Percentiles rank a stretch among this genome's conserved stretches.
These are phyloP conservation scores for Chaetomidium leptoderma DNA, from an alignment of 495 filamentous ascomycete genomes.

Conservation along the genomic window DNA sequence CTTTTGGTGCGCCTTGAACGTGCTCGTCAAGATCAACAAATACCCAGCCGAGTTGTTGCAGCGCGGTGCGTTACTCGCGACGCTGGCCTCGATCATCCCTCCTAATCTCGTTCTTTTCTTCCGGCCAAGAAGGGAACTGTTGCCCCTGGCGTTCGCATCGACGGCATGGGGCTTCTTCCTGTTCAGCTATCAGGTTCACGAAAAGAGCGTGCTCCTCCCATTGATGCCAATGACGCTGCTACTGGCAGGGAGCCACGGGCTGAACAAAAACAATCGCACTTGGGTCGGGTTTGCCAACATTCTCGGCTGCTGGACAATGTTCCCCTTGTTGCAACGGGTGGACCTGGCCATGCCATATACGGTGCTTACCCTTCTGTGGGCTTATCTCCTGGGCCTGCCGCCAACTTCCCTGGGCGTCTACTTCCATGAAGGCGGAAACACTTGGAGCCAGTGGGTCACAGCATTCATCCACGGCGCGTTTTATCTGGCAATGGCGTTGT, in stretches of 20 bases:
- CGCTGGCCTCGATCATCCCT: constrained; percentile 67
- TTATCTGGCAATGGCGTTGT: constrained; percentile 69
- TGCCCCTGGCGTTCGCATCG: constrained; percentile 73
- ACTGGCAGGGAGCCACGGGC: constrained; percentile 68
- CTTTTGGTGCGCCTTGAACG: constrained; percentile 90
- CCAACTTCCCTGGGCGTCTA: constrained; percentile 69
- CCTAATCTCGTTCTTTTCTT: constrained; percentile 76
- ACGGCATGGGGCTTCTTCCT: constrained; percentile 96
- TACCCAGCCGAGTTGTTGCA: constrained; percentile 66
- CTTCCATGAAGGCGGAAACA: constrained; percentile 43
- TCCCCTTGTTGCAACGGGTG: constrained; percentile 80
- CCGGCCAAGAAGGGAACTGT: constrained; percentile 67
- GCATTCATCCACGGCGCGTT: constrained; percentile 67
- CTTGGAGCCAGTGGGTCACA: constrained; percentile 49
- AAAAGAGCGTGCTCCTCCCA: constrained; percentile 90
- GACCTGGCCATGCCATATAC: constrained; percentile 78
- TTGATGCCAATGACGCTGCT: constrained; percentile 87
- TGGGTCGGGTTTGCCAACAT: constrained; percentile 95
- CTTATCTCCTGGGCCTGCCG: constrained; percentile 82
- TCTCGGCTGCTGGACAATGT: constrained; percentile 90
- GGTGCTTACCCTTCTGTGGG: constrained; percentile 80
- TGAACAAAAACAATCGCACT: constrained; percentile 67
- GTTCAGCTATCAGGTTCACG: constrained; percentile 95
- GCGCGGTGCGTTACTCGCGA: constrained; percentile 69
- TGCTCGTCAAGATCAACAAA: constrained; percentile 75